Evolutionary conservation across 2,329 filamentous ascomycete genomes (phyloP).

Genomic region (Endoconidiophora laricicola): DNA sequence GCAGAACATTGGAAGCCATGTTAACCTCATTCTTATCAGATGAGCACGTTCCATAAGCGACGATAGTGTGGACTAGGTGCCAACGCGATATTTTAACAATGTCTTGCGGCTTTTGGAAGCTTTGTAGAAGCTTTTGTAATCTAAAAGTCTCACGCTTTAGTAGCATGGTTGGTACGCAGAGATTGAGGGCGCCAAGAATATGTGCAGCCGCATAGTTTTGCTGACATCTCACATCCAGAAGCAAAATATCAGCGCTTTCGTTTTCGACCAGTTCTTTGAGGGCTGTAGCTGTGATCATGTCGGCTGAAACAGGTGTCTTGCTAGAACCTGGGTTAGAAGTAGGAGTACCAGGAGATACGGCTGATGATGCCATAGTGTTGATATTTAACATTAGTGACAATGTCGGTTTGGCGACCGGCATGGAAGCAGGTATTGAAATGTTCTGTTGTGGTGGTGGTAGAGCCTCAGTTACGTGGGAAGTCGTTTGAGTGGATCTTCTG

Average conservation of each 20-base stretch:
- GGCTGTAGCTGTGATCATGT: conserved; percentile 35
- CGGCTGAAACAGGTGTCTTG: conserved; percentile 18
- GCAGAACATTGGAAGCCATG: conserved; percentile 71
- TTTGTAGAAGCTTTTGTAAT: conserved; percentile 70
- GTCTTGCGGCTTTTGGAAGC: conserved; percentile 58
- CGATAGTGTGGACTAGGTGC: conserved; percentile 55
- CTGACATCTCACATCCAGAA: conserved; percentile 72
- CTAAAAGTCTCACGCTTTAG: conserved; percentile 85
- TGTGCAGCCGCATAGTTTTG: conserved; percentile 64
- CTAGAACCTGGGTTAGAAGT: not conserved
- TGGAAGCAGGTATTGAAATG: not conserved
- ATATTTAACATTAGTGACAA: conserved; percentile 33
- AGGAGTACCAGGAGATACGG: not conserved
- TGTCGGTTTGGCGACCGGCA: conserved; percentile 15
- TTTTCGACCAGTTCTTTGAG: conserved; percentile 39
- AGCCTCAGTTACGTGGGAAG: too few species aligned
- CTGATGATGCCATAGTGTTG: conserved; percentile 17
- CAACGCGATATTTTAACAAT: conserved; percentile 60
- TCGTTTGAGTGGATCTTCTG: not conserved
- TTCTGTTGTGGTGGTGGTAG: not conserved
- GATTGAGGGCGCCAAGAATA: conserved; percentile 66
- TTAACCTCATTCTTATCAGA: conserved; percentile 63
- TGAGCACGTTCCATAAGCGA: conserved; percentile 75
- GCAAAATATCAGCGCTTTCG: conserved; percentile 20
- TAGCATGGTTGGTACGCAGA: conserved; percentile 89